Evolutionary conservation across 2,329 filamentous ascomycete genomes (phyloP), one percentile per base, ranked within the genome.

Genomic region (Xylaria sp.): DNA sequence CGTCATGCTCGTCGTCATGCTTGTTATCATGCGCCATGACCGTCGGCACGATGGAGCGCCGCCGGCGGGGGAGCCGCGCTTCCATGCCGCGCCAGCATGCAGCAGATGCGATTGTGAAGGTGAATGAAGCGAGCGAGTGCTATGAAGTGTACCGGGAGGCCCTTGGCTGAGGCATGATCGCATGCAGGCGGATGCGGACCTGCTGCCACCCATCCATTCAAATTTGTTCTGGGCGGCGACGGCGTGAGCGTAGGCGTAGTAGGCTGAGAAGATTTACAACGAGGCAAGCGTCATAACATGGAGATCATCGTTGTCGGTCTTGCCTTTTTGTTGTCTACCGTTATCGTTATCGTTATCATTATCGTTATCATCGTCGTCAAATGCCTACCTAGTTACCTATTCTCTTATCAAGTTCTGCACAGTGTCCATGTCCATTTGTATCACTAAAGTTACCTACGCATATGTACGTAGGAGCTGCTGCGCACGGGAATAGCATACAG

Each of bases 121-220:
- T 25, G 64, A 61, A 54, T 38, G 56, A 17, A 63, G 62, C 57
- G 53, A 42, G 22, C 61, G 65, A 42, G 65, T 36, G 68, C 68
- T 77, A 75, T 72, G 70, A 69, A 61, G 36, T 33, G 69, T 56
- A 45, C 53, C 55, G 38, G 64, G 64, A 45, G 56, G 59, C 17
- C 56, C 60, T 57, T 59, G 63, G 54, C 64, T 67, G n/a, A 55
- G 50, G 72, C 74, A 76, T 75, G 74, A 71, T 76, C 73, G 76
- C 73, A 73, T 72, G 64, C 69, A 69, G 20, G 42, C 42, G 10
- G 42, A 25, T 71, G 58, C 72, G 68, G 71, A 70, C 38, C 69
- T 67, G 70, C 73, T 73, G 67, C 71, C 68, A 74, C 74, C 75
- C 76, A 78, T 78, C 71, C 76, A 78, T 76, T 71, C 74, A 65